phyloP scores from a whole-genome alignment of 768 basidiomycete species.

The Goffeauzyma gilvescens region DNA sequence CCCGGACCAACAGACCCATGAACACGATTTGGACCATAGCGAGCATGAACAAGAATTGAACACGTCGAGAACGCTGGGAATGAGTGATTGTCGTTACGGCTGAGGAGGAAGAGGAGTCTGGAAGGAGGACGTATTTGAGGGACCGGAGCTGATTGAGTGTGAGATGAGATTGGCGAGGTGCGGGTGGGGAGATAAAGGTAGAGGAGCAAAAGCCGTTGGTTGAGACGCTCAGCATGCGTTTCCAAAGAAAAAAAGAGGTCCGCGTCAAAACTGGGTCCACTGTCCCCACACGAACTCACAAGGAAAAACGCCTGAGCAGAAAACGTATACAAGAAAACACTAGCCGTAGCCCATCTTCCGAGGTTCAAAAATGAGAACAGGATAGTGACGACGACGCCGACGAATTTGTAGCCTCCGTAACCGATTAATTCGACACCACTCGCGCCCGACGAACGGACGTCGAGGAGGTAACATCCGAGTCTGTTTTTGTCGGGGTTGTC shows the following conservation, averaged over 20 bases:
- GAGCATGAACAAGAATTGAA: conserved; percentile 73
- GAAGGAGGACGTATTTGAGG: conserved; percentile 72
- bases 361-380: conserved; percentile 48
- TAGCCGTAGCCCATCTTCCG: conserved; percentile 44
- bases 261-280: not conserved
- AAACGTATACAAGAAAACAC: conserved; percentile 68
- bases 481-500: too few species aligned
- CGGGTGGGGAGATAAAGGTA: too few species aligned
- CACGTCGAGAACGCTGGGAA: conserved; percentile 60
- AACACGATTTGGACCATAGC: conserved; percentile 65
- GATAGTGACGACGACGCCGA: conserved; percentile 75
- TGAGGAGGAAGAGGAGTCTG: conserved; percentile 44
- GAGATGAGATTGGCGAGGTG: not conserved
- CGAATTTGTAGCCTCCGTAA: conserved; percentile 94
- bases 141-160: conserved; percentile 68
- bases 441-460: conserved; percentile 52
- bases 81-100: conserved; percentile 48
- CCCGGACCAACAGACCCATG: conserved; percentile 64
- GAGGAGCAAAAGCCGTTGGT: not conserved
- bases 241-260: not conserved
- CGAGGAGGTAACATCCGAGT: conserved; percentile 79
- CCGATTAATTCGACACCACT: conserved; percentile 52
- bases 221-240: not conserved
- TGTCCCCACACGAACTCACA: conserved; percentile 37
- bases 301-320: conserved; percentile 84